These are phyloP conservation scores for Raphanus hybrid DNA, from an alignment of 441 rosid species.

Conservation along the genomic window DNA sequence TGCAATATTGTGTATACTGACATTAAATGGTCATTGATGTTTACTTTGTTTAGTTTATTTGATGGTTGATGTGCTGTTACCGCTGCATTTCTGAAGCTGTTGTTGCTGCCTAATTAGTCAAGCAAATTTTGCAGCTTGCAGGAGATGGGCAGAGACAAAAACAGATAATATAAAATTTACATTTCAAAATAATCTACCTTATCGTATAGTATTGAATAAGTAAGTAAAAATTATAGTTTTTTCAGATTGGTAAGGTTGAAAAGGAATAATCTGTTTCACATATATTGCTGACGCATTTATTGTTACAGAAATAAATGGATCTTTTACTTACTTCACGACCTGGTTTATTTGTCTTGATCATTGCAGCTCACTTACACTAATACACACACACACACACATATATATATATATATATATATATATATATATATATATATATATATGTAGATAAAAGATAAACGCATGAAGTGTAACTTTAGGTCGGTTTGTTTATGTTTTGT, in stretches of 20 bases:
- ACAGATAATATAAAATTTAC: neutral
- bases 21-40: conserved; percentile 29
- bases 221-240: neutral
- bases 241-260: neutral
- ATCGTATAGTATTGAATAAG: neutral
- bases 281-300: conserved; percentile 22
- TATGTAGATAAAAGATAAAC: neutral
- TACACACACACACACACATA: neutral
- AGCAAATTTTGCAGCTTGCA: conserved; percentile 35
- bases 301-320: conserved; percentile 5
- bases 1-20: conserved; percentile 4
- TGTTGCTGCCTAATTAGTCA: conserved; percentile 32
- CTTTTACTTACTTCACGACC: neutral
- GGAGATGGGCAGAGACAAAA: conserved; percentile 25
- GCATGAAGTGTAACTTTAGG: conserved; percentile 19
- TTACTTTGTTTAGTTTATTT: conserved; percentile 22
- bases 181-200: neutral
- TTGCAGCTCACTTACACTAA: neutral
- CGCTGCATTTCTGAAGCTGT: conserved; percentile 26
- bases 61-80: conserved; percentile 32
- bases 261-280: conserved; percentile 28
- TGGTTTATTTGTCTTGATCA: conserved; percentile 21
- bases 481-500: conserved; percentile 24
- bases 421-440: neutral
- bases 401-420: neutral